phyloP scores from a whole-genome alignment of 129 eudicot species.

The Flaveria brownii region DNA sequence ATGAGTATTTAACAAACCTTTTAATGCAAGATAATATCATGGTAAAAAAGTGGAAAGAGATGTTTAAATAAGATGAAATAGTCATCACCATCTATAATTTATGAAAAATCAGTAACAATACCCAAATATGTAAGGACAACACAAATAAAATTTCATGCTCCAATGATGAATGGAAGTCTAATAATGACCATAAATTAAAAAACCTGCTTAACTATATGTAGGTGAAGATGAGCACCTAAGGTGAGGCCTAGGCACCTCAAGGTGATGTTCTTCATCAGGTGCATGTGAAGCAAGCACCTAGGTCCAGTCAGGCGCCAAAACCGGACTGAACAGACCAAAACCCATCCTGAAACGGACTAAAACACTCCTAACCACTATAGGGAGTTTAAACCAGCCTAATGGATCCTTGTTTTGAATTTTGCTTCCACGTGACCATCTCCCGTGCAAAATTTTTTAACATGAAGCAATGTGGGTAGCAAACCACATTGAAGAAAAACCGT shows the following conservation, averaged over 20 bases:
- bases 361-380: neutral
- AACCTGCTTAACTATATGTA: neutral
- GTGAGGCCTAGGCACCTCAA: neutral
- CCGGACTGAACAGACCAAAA: neutral
- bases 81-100: slow-evolving; percentile 1
- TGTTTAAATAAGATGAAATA: neutral
- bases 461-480: neutral
- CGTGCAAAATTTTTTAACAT: neutral
- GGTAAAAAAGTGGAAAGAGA: slow-evolving; percentile 8
- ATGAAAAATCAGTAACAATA: neutral
- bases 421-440: neutral
- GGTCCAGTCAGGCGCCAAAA: slow-evolving; percentile 2
- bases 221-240: neutral
- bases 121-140: slow-evolving; percentile 5
- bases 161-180: neutral
- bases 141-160: neutral
- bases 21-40: neutral
- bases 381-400: neutral
- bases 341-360: no score
- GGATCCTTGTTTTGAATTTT: neutral
- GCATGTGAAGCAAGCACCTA: neutral
- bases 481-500: neutral
- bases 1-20: neutral
- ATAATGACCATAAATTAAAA: neutral
- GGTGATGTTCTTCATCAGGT: neutral